These are phyloP conservation scores for Neonothopanus nambi DNA, from an alignment of 1,284 basidiomycete species.

Conservation along the genomic window DNA sequence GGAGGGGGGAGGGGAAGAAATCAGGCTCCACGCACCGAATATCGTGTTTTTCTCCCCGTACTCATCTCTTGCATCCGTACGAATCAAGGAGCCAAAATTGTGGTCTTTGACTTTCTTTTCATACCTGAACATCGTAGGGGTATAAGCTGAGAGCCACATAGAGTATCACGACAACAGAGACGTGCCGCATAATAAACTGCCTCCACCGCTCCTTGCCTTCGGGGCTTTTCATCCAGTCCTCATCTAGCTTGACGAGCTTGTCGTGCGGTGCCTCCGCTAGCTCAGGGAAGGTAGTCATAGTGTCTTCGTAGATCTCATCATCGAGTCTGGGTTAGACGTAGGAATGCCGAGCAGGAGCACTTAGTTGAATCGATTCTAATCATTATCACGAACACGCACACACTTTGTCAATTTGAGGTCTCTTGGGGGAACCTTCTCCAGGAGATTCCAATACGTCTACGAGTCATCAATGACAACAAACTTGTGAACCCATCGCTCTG, in stretches of 20 bases:
- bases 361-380: no score
- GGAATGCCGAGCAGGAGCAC: no score
- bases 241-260: conserved; percentile 77
- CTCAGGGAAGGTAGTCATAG: conserved; percentile 83
- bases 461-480: conserved; percentile 1
- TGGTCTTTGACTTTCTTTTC: conserved; percentile 89
- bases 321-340: conserved; percentile 64
- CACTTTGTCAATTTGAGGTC: conserved; percentile 83
- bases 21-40: conserved; percentile 77
- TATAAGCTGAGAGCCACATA: no score
- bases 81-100: conserved; percentile 96
- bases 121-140: conserved; percentile 56
- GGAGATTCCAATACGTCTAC: conserved; percentile 94
- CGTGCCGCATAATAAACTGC: conserved; percentile 84
- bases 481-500: background rate
- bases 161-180: no score
- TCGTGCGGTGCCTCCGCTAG: conserved; percentile 65
- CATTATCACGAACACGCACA: no score
- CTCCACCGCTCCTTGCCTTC: conserved; percentile 94
- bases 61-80: conserved; percentile 78
- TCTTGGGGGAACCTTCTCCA: conserved; percentile 80
- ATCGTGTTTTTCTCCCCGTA: conserved; percentile 95
- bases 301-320: conserved; percentile 88
- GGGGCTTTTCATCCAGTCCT: conserved; percentile 93
- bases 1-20: no score